Evolutionary conservation across 1,284 basidiomycete genomes (phyloP).

Genomic region (Rhodotorula sp.): DNA sequence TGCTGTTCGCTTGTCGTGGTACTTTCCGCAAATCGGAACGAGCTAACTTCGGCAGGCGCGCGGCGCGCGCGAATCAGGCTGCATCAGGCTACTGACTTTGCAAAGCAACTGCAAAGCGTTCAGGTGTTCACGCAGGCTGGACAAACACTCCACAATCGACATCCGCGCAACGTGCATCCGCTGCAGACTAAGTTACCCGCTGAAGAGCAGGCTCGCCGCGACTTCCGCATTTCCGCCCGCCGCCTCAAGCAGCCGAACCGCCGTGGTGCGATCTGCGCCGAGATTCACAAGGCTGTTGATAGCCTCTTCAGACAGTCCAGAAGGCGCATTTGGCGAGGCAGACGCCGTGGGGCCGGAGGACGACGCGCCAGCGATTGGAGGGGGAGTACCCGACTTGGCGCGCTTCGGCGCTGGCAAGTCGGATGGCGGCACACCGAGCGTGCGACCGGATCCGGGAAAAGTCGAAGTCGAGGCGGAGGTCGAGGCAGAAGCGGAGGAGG

Average conservation of each 20-base stretch:
- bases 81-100: no score
- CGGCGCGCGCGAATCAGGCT: no score
- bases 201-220: slow-evolving; percentile 85
- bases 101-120: no score
- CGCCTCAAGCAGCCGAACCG: slow-evolving; percentile 73
- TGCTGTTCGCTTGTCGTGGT: no score
- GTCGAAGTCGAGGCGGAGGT: slow-evolving; percentile 1
- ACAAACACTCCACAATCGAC: no score
- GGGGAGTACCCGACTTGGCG: neutral
- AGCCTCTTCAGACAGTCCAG: slow-evolving; percentile 31
- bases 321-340: neutral
- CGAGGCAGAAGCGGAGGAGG: slow-evolving; percentile 10
- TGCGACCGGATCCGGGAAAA: slow-evolving; percentile 49
- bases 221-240: slow-evolving; percentile 82
- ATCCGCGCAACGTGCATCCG: neutral
- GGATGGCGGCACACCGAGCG: slow-evolving; percentile 19
- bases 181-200: neutral
- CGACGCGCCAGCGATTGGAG: neutral
- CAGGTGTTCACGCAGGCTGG: no score
- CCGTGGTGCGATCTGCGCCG: slow-evolving; percentile 72
- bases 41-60: no score
- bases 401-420: slow-evolving; percentile 9
- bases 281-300: slow-evolving; percentile 62
- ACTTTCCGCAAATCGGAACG: no score
- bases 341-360: slow-evolving; percentile 2